Percentiles rank a stretch among this genome's conserved stretches.
phyloP scores from a whole-genome alignment of 2,329 filamentous ascomycete species.

The Rhynchosporium graminicola region DNA sequence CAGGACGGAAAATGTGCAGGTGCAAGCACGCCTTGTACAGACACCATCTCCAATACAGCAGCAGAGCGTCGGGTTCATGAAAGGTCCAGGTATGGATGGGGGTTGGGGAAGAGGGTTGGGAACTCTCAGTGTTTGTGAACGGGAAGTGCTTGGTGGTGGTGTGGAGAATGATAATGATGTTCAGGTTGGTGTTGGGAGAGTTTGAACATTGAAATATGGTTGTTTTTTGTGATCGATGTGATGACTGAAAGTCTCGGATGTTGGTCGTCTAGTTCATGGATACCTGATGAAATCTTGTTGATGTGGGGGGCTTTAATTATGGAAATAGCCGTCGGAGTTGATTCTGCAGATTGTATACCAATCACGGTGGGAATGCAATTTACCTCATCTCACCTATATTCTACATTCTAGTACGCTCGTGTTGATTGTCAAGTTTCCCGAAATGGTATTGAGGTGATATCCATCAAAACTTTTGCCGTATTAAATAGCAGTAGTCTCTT shows the following conservation, averaged over 20 bases:
- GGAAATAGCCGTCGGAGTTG: neutral
- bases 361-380: neutral
- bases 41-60: neutral
- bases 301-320: neutral
- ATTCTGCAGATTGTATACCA: neutral
- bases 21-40: neutral
- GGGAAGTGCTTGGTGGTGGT: conserved; percentile 1
- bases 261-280: neutral
- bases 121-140: conserved; percentile 2
- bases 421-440: neutral
- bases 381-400: neutral
- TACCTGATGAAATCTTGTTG: neutral
- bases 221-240: neutral
- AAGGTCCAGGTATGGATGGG: conserved; percentile 6
- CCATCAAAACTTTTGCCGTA: neutral
- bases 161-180: neutral
- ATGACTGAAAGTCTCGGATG: neutral
- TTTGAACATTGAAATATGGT: neutral
- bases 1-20: conserved; percentile 1
- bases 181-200: conserved; percentile 4
- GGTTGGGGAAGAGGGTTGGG: conserved; percentile 9
- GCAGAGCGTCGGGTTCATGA: conserved; percentile 10
- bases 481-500: neutral
- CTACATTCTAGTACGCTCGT: neutral
- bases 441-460: neutral